Percentiles rank a stretch among this genome's conserved stretches.
These are phyloP conservation scores for Mucor irregularis DNA, from an alignment of 371 early-diverging fungal genomes.

Conservation along the genomic window DNA sequence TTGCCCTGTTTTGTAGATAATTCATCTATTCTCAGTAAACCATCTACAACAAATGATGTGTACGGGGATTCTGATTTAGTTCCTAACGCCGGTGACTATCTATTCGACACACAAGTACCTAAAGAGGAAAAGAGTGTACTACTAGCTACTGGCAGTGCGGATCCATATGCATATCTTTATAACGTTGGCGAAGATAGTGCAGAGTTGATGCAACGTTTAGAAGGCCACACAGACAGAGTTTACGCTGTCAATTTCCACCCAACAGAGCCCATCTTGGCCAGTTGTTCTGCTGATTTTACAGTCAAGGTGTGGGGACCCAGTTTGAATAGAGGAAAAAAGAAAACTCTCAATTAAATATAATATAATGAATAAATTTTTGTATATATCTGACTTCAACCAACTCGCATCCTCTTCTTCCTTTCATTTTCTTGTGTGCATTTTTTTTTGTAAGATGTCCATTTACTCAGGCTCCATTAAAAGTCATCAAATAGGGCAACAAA, in stretches of 20 bases:
- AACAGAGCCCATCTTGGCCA: constrained; percentile 75
- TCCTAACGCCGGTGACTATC: constrained; percentile 30
- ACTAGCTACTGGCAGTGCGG: constrained; percentile 85
- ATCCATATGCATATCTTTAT: constrained; percentile 85
- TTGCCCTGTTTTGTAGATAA: constrained; percentile 28
- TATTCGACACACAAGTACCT: constrained; percentile 45
- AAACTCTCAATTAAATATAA: constrained; percentile 30
- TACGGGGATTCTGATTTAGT: constrained; percentile 42
- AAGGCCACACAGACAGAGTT: constrained; percentile 87
- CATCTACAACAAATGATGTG: constrained; percentile 30
- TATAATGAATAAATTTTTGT: constrained; percentile 1
- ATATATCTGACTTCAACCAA: background rate
- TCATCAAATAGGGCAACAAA: too few relatives aligned
- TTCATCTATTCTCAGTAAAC: constrained; percentile 44
- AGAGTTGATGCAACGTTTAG: constrained; percentile 75
- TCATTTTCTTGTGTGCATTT: too few relatives aligned
- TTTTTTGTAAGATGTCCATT: too few relatives aligned
- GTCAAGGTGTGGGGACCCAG: constrained; percentile 80
- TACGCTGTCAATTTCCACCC: constrained; percentile 87
- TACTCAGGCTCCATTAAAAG: too few relatives aligned
- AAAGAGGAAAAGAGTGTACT: constrained; percentile 64
- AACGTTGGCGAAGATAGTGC: constrained; percentile 73
- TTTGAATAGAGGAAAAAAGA: constrained; percentile 48
- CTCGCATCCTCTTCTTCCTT: background rate
- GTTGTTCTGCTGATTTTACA: constrained; percentile 83